Base-by-base conservation (phyloP, 2,329 filamentous ascomycete genomes). In the Elsinoe perseae region DNA sequence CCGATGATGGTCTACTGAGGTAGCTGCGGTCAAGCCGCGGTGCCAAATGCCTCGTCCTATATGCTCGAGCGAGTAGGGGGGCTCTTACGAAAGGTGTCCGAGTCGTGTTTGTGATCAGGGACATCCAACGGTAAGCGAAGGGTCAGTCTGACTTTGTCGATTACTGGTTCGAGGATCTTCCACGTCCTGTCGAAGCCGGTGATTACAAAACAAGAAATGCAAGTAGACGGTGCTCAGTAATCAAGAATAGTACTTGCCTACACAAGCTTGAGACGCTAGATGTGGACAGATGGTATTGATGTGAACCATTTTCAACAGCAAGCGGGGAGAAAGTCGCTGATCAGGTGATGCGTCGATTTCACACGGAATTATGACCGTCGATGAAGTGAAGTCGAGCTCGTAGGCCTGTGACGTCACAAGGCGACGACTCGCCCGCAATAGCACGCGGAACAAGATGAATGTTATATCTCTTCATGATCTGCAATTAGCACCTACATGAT, bases 141-240 rank as follows among this genome's bases (percentile, higher is more conserved):
- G 32, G 12, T 6, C 4, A 14, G 10, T 14, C n/a, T 14, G n/a
- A 36, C 32, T 12, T 10, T 16, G 10, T 16, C 25, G 25, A 28
- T 50, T 28, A 50, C 44, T 44, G 20, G 40, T 44, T 14, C 40
- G 25, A 25, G 18, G 23, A 25, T 44, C 1, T 18, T 23, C 12
- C 14, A 14, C 14, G 40, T 23, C 40, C 18, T 12, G n/a, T 44
- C 40, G 40, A 21, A 18, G 18, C 40, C 12, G 40, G 21, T 50
- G 44, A 50, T 50, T 50, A 50, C 44, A 25, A 50, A 50, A 50
- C 44, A 50, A 50, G 25, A 50, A 50, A 27, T 50, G 25, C 18
- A n/a, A 27, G 25, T 44, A 25, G 25, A 50, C 10, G 12, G 6
- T 6, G 44, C 21, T 50, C 44, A 50, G 44, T 50, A 50, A 50